Percentiles rank a stretch among this genome's conserved stretches.
Conservation (phyloP, 2,329 filamentous ascomycete species). For the Helminthosporium solani region DNA sequence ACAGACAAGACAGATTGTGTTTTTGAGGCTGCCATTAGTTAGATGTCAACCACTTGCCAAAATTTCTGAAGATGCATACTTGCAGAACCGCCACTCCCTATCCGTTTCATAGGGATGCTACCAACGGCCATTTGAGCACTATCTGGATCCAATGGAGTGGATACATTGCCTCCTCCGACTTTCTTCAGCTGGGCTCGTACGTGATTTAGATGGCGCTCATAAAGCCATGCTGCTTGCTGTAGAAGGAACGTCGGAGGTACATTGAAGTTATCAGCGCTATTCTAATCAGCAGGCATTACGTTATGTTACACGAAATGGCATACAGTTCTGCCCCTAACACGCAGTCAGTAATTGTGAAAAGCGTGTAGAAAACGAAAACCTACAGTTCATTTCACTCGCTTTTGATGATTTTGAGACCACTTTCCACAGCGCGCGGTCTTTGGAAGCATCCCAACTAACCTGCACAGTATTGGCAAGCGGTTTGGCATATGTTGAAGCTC, state of each 20-base stretch:
- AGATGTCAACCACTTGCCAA: neutral
- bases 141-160: slow-evolving; percentile 57
- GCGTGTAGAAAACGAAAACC: slow-evolving; percentile 15
- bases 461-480: slow-evolving; percentile 40
- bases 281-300: slow-evolving; percentile 4
- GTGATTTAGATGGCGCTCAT: slow-evolving; percentile 85
- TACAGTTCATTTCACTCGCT: slow-evolving; percentile 83
- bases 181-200: slow-evolving; percentile 88
- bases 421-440: slow-evolving; percentile 88
- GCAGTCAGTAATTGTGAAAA: slow-evolving; percentile 3
- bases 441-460: slow-evolving; percentile 84
- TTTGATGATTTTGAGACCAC: slow-evolving; percentile 80
- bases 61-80: slow-evolving; percentile 20
- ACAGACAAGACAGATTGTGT: slow-evolving; percentile 58
- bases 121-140: slow-evolving; percentile 44
- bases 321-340: slow-evolving; percentile 73
- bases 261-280: slow-evolving; percentile 70
- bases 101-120: slow-evolving; percentile 53
- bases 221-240: slow-evolving; percentile 91
- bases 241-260: slow-evolving; percentile 86
- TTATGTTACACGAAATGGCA: slow-evolving; percentile 26
- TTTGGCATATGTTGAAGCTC: neutral
- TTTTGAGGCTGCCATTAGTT: slow-evolving; percentile 34
- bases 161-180: slow-evolving; percentile 59
- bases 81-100: slow-evolving; percentile 49